Evolutionary conservation across 176 grass and related monocot species (phyloP).

Genomic region (Saccharum officinarum): DNA sequence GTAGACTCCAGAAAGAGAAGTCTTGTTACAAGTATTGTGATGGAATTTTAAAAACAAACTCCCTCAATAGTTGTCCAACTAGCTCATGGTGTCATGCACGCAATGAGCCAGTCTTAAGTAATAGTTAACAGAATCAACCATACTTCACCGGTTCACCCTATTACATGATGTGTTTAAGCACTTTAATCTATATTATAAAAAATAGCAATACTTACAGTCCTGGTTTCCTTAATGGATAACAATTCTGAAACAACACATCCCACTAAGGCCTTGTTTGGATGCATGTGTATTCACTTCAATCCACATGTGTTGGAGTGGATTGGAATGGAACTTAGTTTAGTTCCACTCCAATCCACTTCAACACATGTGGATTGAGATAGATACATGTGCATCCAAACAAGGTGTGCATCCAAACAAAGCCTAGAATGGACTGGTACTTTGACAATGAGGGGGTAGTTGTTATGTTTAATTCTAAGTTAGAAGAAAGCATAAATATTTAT

Average conservation of each 20-base stretch:
- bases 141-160: background rate
- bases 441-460: background rate
- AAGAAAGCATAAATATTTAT: conserved; percentile 3
- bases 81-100: background rate
- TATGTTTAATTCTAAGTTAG: background rate
- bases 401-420: no score
- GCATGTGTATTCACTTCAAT: no score
- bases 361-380: no score
- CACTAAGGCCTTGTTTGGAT: no score
- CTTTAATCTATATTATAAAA: background rate
- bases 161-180: background rate
- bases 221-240: background rate
- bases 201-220: background rate
- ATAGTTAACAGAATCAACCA: background rate
- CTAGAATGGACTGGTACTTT: background rate
- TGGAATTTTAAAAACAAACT: background rate
- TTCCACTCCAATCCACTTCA: no score
- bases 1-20: background rate
- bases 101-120: background rate
- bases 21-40: background rate
- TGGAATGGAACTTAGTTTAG: no score
- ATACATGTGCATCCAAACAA: no score
- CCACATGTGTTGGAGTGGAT: no score
- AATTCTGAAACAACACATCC: background rate
- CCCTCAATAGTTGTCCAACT: background rate